A percentile compares a stretch with the other conserved stretches of the same genome.
Evolutionary conservation across 139 green algal species (phyloP).

Genomic region (Helicosporidium sp.): DNA sequence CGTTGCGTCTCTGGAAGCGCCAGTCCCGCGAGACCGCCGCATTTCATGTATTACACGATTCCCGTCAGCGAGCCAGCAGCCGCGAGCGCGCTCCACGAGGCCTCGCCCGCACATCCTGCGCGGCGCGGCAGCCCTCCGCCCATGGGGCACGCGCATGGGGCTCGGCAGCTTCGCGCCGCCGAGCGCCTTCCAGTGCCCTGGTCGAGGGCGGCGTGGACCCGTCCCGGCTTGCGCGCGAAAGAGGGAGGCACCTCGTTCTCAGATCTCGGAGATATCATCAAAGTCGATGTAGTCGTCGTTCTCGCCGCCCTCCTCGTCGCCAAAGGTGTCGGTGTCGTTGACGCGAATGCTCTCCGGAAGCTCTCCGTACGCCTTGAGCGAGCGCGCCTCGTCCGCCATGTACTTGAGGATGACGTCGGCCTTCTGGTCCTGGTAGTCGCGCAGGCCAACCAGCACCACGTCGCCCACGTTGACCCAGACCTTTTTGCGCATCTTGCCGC

Average conservation of each 20-base stretch:
- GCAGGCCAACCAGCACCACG: conserved; percentile 88
- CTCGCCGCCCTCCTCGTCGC: conserved; percentile 34
- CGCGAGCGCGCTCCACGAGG: background rate
- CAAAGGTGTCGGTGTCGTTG: conserved; percentile 43
- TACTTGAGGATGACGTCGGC: conserved; percentile 99
- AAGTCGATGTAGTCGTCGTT: conserved; percentile 69
- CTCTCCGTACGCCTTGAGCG: conserved; percentile 92
- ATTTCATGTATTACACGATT: no score
- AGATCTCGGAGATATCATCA: conserved; percentile 37
- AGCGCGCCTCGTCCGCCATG: conserved; percentile 78
- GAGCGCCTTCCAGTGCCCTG: no score
- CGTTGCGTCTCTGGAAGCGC: no score
- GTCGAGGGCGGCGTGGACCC: no score
- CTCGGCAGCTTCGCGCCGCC: no score
- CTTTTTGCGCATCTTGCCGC: conserved; percentile 99
- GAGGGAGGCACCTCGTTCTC: background rate
- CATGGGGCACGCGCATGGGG: conserved; percentile 5
- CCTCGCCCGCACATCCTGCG: conserved; percentile 2
- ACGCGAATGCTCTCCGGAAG: conserved; percentile 80
- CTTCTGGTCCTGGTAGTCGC: conserved; percentile 99
- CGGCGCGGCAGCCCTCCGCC: conserved; percentile 5
- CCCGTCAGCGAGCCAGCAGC: no score
- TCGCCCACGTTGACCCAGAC: conserved; percentile 84
- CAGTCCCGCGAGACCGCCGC: no score
- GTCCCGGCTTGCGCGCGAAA: no score